Conservation (phyloP, 495 filamentous ascomycete species). For the Ramalina intermedia region DNA sequence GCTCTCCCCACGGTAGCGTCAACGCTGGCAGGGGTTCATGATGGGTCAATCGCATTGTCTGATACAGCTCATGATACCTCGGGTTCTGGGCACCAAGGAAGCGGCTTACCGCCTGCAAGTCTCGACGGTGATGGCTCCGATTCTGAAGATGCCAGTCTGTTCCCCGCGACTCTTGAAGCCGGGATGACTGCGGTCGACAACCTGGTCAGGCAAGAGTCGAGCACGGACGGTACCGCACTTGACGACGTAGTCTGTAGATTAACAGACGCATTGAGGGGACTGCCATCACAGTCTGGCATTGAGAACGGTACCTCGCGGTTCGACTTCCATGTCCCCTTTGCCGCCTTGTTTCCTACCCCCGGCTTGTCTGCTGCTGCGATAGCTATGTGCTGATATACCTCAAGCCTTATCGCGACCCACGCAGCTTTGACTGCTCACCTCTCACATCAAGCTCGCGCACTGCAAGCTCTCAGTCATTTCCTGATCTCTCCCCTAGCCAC, state of each 20-base stretch:
- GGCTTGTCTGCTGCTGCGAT: background rate
- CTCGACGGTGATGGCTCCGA: conserved; percentile 58
- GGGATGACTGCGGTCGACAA: conserved; percentile 67
- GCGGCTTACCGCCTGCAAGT: conserved; percentile 39
- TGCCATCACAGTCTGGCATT: conserved; percentile 66
- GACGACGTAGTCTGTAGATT: conserved; percentile 60
- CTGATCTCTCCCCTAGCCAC: conserved; percentile 37
- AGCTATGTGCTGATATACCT: conserved; percentile 13
- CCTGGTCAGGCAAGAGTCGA: conserved; percentile 55
- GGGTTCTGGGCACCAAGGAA: conserved; percentile 24
- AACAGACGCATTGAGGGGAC: conserved; percentile 57
- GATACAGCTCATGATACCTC: background rate
- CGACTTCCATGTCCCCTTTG: conserved; percentile 12
- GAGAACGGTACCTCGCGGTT: conserved; percentile 71
- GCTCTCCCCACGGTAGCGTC: too few species aligned
- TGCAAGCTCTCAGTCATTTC: conserved; percentile 67
- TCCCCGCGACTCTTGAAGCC: conserved; percentile 56
- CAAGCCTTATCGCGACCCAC: conserved; percentile 76
- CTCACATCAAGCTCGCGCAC: conserved; percentile 64
- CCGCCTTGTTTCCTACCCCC: background rate
- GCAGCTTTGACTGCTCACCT: conserved; percentile 72
- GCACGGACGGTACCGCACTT: conserved; percentile 51
- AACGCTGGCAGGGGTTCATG: background rate
- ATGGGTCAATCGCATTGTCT: background rate
- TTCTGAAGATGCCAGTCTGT: conserved; percentile 47